Evolutionary conservation across 2,329 filamentous ascomycete genomes (phyloP).

Genomic region (Alternaria tenuissima): DNA sequence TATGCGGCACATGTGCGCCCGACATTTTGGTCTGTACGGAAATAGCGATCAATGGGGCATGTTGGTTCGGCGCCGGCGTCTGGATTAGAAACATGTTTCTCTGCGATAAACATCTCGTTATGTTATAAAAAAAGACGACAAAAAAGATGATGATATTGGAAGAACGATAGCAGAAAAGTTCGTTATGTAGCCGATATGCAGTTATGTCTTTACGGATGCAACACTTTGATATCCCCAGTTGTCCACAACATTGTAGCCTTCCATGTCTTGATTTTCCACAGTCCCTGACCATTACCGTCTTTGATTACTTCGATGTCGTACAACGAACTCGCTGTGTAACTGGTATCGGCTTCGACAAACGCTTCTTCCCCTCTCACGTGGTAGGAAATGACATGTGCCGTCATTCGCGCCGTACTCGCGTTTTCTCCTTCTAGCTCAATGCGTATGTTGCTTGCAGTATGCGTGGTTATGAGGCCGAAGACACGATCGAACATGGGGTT

Average conservation of each 20-base stretch:
- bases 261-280: constrained; percentile 42
- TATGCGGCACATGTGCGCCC: background rate
- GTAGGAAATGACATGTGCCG: constrained; percentile 29
- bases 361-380: constrained; percentile 33
- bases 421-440: constrained; percentile 23
- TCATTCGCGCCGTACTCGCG: constrained; percentile 26
- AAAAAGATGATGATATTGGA: background rate
- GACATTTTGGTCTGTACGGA: background rate
- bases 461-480: constrained; percentile 32
- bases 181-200: background rate
- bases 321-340: constrained; percentile 31
- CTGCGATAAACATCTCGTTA: background rate
- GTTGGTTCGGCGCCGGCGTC: constrained; percentile 7
- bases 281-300: constrained; percentile 13
- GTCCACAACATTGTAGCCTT: constrained; percentile 32
- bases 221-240: constrained; percentile 22
- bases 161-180: background rate
- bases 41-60: background rate
- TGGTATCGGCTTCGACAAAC: constrained; percentile 23
- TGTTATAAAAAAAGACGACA: background rate
- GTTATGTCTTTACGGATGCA: constrained; percentile 2
- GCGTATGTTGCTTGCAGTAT: constrained; percentile 34
- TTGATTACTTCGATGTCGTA: constrained; percentile 32
- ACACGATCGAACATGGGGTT: constrained; percentile 24
- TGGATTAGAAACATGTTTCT: background rate